These are phyloP conservation scores for Lentinus tigrinus DNA, from an alignment of 768 basidiomycete species.

Conservation along the genomic window DNA sequence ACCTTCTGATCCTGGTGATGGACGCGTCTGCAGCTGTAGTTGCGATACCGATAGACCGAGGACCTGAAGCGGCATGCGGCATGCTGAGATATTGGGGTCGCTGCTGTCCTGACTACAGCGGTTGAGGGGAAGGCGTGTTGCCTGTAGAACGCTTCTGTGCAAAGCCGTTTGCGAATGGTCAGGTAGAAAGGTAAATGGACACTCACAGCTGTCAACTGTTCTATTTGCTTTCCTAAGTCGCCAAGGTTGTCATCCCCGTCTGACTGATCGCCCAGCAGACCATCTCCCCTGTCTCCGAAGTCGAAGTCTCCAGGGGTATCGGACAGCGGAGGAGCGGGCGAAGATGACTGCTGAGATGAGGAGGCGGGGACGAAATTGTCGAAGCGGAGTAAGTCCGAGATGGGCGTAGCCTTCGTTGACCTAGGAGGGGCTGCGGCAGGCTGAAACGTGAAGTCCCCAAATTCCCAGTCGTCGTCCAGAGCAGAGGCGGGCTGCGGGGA, in stretches of 20 bases:
- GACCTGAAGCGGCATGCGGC: no score
- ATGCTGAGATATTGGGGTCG: slow-evolving; percentile 77
- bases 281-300: slow-evolving; percentile 56
- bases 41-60: no score
- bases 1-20: no score
- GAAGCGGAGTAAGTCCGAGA: slow-evolving; percentile 40
- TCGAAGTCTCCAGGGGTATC: slow-evolving; percentile 51
- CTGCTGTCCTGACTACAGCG: slow-evolving; percentile 9
- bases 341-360: slow-evolving; percentile 1
- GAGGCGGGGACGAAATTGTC: slow-evolving; percentile 38
- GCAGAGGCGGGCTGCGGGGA: slow-evolving; percentile 12
- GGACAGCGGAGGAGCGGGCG: slow-evolving; percentile 19
- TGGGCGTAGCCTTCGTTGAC: slow-evolving; percentile 21
- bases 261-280: slow-evolving; percentile 33
- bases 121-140: slow-evolving; percentile 19
- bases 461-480: slow-evolving; percentile 44
- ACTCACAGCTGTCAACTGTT: slow-evolving; percentile 28
- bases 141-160: slow-evolving; percentile 10
- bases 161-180: background rate
- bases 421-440: slow-evolving; percentile 17
- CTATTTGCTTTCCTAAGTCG: slow-evolving; percentile 59
- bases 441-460: slow-evolving; percentile 36
- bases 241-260: slow-evolving; percentile 77
- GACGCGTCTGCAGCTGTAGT: no score
- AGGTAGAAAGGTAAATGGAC: no score